phyloP scores from a whole-genome alignment of 208 protist species.

The Acanthamoeba royreba region DNA sequence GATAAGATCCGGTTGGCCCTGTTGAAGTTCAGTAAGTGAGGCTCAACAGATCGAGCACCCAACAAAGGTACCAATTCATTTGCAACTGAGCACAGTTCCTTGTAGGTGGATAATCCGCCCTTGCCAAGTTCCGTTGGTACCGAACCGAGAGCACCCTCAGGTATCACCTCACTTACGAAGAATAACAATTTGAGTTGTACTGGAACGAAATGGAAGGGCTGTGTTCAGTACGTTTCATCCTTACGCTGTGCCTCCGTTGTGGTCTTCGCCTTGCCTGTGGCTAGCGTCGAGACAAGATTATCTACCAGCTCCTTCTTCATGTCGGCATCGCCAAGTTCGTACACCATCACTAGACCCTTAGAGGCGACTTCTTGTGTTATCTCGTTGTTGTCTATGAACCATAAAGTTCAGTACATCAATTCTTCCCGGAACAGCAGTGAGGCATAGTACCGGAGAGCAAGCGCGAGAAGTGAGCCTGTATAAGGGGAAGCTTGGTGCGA shows the following conservation, averaged over 20 bases:
- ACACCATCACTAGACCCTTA: constrained; percentile 64
- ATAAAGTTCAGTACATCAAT: too few relatives aligned
- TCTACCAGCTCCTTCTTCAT: constrained; percentile 57
- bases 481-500: neutral
- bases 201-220: too few relatives aligned
- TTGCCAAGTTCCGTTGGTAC: constrained; percentile 1
- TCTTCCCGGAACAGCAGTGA: too few relatives aligned
- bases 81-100: constrained; percentile 55
- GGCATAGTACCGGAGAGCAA: constrained; percentile 37
- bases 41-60: too few relatives aligned
- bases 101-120: constrained; percentile 60
- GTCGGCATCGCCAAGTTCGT: constrained; percentile 47
- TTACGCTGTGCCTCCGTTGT: neutral
- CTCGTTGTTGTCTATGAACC: constrained; percentile 48
- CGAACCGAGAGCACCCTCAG: constrained; percentile 48
- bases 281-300: constrained; percentile 48
- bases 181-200: too few relatives aligned
- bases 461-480: constrained; percentile 49
- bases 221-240: constrained; percentile 32
- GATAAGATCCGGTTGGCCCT: constrained; percentile 67
- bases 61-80: constrained; percentile 51
- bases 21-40: too few relatives aligned
- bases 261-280: constrained; percentile 38
- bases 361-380: constrained; percentile 69
- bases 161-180: constrained; percentile 46